Evolutionary conservation across 2,329 filamentous ascomycete genomes (phyloP), one percentile per base, ranked within the genome.

Genomic region (Epichloe bromicola): DNA sequence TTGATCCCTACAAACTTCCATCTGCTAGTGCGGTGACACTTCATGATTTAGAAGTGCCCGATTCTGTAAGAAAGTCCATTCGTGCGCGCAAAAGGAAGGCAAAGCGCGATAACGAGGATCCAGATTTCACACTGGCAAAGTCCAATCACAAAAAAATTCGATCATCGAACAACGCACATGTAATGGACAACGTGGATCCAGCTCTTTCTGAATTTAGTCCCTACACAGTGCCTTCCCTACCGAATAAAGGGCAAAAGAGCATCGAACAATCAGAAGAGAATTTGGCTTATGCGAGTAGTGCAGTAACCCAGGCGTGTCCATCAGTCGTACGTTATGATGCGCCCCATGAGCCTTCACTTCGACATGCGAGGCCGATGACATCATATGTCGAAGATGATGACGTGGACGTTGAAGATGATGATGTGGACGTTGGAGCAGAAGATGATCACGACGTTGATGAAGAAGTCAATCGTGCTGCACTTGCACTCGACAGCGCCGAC

Each of bases 1-100:
- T 81, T 52, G 75, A 82, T 55, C 73, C 8, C 8, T 81, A 79
- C 58, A 73, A 80, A 56, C 69, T 70, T 30, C 78, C 77, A 5
- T 65, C 72, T 12, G 67, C 69, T 4, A 73, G 75, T 4, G 62
- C 64, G 11, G 58, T 77, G 49, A 59, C 63, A 36, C 59, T 65
- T 5, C 66, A 71, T 8, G 70, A 76, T 48, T 67, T 71, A 2
- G 69, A 76, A 52, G 64, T 76, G 39, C 71, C 77, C 5, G 77
- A 80, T 41, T 76, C 71, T 48, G 66, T 79, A 34, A 79, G 74
- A 59, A 79, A 77, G 59, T 72, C 74, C 0, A 68, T 78, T 17
- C 73, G 74, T 7, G 68, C 73, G 10, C 72, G 73, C 3, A 79
- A 78, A 60, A 69, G 75, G 26, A 75, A 73, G 53, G 74, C 75